These are phyloP conservation scores for Beauveria rudraprayagi DNA, from an alignment of 2,329 filamentous ascomycete species.

Conservation along the genomic window DNA sequence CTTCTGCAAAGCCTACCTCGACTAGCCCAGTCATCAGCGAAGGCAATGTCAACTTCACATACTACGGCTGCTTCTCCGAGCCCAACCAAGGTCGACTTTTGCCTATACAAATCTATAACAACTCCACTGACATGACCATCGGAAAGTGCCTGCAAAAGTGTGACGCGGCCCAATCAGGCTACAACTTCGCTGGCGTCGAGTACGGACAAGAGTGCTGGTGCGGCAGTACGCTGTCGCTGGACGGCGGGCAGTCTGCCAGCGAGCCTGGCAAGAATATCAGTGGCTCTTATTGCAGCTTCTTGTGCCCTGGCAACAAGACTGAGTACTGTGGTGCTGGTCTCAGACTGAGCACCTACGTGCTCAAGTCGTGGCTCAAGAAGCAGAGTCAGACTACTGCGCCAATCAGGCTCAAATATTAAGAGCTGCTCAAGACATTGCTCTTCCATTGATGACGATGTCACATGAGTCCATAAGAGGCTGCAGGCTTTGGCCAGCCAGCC, in stretches of 20 bases:
- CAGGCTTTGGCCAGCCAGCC: background rate
- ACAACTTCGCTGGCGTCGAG: slow-evolving; percentile 29
- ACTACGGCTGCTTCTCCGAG: slow-evolving; percentile 28
- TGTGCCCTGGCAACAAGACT: slow-evolving; percentile 26
- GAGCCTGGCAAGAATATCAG: slow-evolving; percentile 23
- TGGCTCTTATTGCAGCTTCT: slow-evolving; percentile 23
- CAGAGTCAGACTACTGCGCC: background rate
- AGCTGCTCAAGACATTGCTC: background rate
- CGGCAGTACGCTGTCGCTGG: slow-evolving; percentile 23
- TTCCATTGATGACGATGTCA: background rate
- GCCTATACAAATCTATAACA: slow-evolving; percentile 21
- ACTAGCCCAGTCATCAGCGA: slow-evolving; percentile 22
- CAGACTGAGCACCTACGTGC: slow-evolving; percentile 26
- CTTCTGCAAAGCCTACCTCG: slow-evolving; percentile 15
- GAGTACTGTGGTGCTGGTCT: slow-evolving; percentile 24
- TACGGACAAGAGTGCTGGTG: slow-evolving; percentile 33
- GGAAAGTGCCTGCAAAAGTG: slow-evolving; percentile 26
- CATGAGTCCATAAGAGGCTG: background rate
- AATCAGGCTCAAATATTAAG: slow-evolving; percentile 1
- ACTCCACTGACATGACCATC: slow-evolving; percentile 25
- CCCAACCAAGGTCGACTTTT: slow-evolving; percentile 26
- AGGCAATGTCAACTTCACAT: slow-evolving; percentile 30
- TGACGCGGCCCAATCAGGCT: slow-evolving; percentile 16
- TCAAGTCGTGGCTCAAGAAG: slow-evolving; percentile 4
- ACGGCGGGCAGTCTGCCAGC: slow-evolving; percentile 16